A percentile compares a stretch with the other conserved stretches of the same genome.
phyloP scores from a whole-genome alignment of 345 rosid species.

The Capsella bursapastoris region DNA sequence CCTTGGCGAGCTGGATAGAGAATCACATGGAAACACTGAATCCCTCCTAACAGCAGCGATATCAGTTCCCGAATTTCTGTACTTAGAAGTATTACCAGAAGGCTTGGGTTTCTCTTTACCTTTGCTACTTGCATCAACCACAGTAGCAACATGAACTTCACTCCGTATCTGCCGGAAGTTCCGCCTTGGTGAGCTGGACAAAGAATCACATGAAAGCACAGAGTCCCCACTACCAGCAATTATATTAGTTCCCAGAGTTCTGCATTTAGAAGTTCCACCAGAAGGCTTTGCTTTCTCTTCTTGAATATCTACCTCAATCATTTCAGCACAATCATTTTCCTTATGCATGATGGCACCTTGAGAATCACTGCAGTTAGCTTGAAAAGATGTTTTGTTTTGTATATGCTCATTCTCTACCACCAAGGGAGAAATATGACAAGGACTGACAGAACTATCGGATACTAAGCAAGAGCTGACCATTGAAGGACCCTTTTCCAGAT shows the following conservation, averaged over 20 bases:
- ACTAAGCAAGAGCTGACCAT: slow-evolving; percentile 34
- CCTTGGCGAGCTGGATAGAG: slow-evolving; percentile 28
- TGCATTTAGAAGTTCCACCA: slow-evolving; percentile 18
- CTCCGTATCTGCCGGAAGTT: slow-evolving; percentile 29
- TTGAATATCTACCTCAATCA: slow-evolving; percentile 10
- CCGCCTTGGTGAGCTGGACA: slow-evolving; percentile 21
- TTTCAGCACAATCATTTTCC: slow-evolving; percentile 41
- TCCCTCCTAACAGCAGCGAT: slow-evolving; percentile 11
- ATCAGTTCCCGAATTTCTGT: slow-evolving; percentile 23
- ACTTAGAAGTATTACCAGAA: slow-evolving; percentile 30
- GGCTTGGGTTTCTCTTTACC: slow-evolving; percentile 20
- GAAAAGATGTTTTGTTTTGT: slow-evolving; percentile 37
- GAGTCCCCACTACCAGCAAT: slow-evolving; percentile 27
- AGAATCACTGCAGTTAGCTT: slow-evolving; percentile 33
- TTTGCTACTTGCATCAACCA: slow-evolving; percentile 14
- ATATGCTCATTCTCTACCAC: slow-evolving; percentile 43
- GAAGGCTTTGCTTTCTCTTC: slow-evolving; percentile 27
- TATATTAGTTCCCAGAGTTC: slow-evolving; percentile 28
- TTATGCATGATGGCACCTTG: slow-evolving; percentile 38
- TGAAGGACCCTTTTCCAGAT: slow-evolving; percentile 33
- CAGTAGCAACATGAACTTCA: slow-evolving; percentile 31
- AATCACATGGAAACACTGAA: slow-evolving; percentile 30
- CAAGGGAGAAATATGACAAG: slow-evolving; percentile 32
- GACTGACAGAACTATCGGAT: slow-evolving; percentile 41
- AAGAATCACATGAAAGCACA: slow-evolving; percentile 26